Percentiles rank a stretch among this genome's conserved stretches.
Conservation (phyloP, 495 filamentous ascomycete species). For the Penicillium longicatenatum region DNA sequence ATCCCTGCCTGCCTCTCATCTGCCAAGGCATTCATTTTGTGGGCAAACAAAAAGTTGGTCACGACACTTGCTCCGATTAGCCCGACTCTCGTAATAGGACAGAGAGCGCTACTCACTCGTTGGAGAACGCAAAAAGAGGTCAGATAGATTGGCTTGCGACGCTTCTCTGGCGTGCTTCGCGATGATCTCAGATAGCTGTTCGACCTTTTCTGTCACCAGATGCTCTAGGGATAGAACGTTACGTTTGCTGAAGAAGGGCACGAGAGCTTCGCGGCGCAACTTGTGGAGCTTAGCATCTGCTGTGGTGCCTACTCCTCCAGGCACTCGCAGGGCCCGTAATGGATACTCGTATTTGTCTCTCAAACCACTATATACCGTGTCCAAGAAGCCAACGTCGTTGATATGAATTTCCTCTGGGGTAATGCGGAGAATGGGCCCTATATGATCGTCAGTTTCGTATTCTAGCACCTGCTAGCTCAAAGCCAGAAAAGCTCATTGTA, state of each 20-base stretch:
- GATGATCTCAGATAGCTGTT: slow-evolving; percentile 34
- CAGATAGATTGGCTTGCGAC: slow-evolving; percentile 42
- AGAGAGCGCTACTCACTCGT: slow-evolving; percentile 25
- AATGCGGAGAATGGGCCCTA: slow-evolving; percentile 12
- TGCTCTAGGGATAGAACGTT: slow-evolving; percentile 33
- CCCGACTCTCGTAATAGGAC: slow-evolving; percentile 8
- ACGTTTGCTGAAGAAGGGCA: slow-evolving; percentile 38
- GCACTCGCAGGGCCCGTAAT: slow-evolving; percentile 17
- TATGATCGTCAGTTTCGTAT: not conserved
- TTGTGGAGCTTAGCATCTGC: slow-evolving; percentile 33
- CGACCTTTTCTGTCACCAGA: slow-evolving; percentile 35
- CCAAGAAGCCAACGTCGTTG: slow-evolving; percentile 20
- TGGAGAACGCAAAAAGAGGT: slow-evolving; percentile 37
- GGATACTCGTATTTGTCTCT: slow-evolving; percentile 31
- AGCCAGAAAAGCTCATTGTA: not conserved
- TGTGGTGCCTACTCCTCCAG: slow-evolving; percentile 26
- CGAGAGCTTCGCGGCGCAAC: slow-evolving; percentile 36
- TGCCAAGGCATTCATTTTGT: slow-evolving; percentile 34
- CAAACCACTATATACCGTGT: slow-evolving; percentile 27
- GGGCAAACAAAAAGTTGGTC: slow-evolving; percentile 40
- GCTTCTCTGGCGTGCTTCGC: slow-evolving; percentile 28
- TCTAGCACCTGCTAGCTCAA: not conserved
- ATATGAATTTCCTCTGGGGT: slow-evolving; percentile 6
- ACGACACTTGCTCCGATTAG: slow-evolving; percentile 37
- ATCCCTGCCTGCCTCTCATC: slow-evolving; percentile 35